Base-by-base conservation (phyloP, 176 grass and related monocot genomes). In the Poa annua region DNA sequence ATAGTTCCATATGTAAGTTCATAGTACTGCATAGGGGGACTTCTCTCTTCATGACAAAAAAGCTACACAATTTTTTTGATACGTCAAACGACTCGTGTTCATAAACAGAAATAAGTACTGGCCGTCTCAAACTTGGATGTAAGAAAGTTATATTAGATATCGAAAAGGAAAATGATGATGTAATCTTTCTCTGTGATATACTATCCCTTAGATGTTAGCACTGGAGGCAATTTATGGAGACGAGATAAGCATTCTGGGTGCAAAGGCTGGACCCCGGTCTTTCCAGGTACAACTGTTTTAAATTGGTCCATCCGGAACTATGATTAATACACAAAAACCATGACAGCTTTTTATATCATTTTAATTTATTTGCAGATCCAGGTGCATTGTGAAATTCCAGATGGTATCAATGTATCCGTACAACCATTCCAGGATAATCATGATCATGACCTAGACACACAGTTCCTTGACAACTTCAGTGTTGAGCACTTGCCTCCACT, bases 221-320 rank as follows among this genome's bases (percentile, higher is more conserved):
- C 34, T 92, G 59, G 87, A 89, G 25, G 81, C 85, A 82, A 92
- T 89, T 35, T 89, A 79, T n/a, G 91, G 85, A 34, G 70, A 87
- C 11, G 81, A 85, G 74, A 62, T 85, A 54, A 14, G 14, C 25
- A 69, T 38, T 33, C 87, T 74, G 6, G 15, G 34, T 81, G 86
- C 29, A 74, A 92, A 85, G 75, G 39, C 33, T 72, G 42, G 77
- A 55, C 32, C 78, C 25, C 78, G 34, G 8, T 89, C 39, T 80
- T 85, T 92, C 54, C 81, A 92, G 78, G 87, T 86, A 70, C 14
- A 52, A 70, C 25, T 21, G 4, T 47, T 76, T 48, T 26, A n/a
- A 73, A 7, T 74, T 73, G 67, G 26, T 17, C 33, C n/a, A 12
- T 47, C 4, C 42, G 22, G 42, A 36, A 21, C 25, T 81, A 47